phyloP scores from a whole-genome alignment of 2,329 filamentous ascomycete species.

The Arachnopeziza araneosa region DNA sequence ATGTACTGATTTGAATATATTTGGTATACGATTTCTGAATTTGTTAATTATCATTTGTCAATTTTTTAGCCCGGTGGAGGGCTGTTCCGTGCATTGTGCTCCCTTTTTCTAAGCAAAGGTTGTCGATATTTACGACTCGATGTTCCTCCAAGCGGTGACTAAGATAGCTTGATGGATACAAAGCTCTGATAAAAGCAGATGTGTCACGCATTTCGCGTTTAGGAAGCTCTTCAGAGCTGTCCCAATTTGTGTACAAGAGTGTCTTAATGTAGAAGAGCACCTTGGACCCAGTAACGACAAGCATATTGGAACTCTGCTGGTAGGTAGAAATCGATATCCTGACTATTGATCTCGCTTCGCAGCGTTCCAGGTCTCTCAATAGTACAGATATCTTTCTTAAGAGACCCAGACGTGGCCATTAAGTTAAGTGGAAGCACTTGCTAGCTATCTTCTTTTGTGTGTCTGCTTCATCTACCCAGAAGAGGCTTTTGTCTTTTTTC shows the following conservation, averaged over 20 bases:
- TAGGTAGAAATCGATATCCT: slow-evolving; percentile 25
- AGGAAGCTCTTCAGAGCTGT: slow-evolving; percentile 23
- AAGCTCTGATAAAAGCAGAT: background rate
- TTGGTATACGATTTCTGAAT: too few relatives aligned
- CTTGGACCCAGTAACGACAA: slow-evolving; percentile 7
- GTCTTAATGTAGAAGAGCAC: too few relatives aligned
- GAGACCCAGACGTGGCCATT: background rate
- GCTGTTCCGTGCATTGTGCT: too few relatives aligned
- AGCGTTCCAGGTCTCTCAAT: slow-evolving; percentile 17
- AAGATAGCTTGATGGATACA: background rate
- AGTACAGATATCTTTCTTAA: slow-evolving; percentile 30
- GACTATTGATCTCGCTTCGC: background rate
- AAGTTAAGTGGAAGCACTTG: slow-evolving; percentile 3
- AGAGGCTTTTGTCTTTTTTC: background rate
- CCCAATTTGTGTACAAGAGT: slow-evolving; percentile 8
- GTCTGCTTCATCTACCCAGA: slow-evolving; percentile 2
- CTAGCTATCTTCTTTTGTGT: slow-evolving; percentile 1
- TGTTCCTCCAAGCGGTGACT: background rate
- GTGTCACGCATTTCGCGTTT: too few relatives aligned
- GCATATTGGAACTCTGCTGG: slow-evolving; percentile 21
- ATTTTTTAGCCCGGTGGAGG: too few relatives aligned
- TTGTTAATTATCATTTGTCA: too few relatives aligned
- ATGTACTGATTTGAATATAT: too few relatives aligned
- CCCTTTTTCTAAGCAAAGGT: too few relatives aligned
- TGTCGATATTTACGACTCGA: too few relatives aligned